A percentile compares a stretch with the other conserved stretches of the same genome.
These are phyloP conservation scores for Euptelea pleiosperma DNA, from an alignment of 164 flowering plant genomes.

Conservation along the genomic window DNA sequence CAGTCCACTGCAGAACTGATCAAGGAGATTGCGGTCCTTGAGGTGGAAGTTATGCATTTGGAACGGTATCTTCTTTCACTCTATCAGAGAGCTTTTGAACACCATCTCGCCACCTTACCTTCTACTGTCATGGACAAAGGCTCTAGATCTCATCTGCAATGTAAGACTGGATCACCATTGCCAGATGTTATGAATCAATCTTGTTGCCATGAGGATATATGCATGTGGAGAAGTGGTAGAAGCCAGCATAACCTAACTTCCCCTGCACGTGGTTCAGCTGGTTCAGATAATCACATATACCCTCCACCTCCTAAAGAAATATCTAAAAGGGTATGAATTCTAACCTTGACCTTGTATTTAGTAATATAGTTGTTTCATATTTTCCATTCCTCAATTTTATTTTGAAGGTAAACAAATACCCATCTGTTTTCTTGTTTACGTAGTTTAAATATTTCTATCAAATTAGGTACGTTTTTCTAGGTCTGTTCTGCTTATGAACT, in stretches of 20 bases:
- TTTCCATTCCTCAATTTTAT: no score
- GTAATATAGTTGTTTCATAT: no score
- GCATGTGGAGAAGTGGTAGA: conserved; percentile 6
- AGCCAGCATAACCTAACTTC: conserved; percentile 12
- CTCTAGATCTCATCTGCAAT: conserved; percentile 5
- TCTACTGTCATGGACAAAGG: conserved; percentile 7
- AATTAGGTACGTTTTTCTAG: no score
- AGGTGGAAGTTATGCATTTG: conserved; percentile 42
- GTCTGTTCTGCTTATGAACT: no score
- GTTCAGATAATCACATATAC: conserved; percentile 14
- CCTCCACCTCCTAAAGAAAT: conserved; percentile 15
- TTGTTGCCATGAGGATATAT: conserved; percentile 10
- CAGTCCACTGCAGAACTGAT: conserved; percentile 40
- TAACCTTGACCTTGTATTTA: neutral
- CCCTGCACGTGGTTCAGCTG: conserved; percentile 11
- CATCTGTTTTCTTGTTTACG: no score
- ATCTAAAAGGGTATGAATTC: conserved; percentile 20
- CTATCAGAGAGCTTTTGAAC: conserved; percentile 40
- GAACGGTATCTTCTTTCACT: conserved; percentile 52
- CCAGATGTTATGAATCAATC: conserved; percentile 6
- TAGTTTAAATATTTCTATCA: no score
- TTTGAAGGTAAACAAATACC: no score
- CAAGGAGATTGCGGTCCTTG: conserved; percentile 44
- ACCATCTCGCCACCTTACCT: conserved; percentile 22
- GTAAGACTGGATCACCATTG: conserved; percentile 4